A percentile compares a stretch with the other conserved stretches of the same genome.
phyloP scores from a whole-genome alignment of 2,329 filamentous ascomycete genomes.

The Fusarium fujikuroi region DNA sequence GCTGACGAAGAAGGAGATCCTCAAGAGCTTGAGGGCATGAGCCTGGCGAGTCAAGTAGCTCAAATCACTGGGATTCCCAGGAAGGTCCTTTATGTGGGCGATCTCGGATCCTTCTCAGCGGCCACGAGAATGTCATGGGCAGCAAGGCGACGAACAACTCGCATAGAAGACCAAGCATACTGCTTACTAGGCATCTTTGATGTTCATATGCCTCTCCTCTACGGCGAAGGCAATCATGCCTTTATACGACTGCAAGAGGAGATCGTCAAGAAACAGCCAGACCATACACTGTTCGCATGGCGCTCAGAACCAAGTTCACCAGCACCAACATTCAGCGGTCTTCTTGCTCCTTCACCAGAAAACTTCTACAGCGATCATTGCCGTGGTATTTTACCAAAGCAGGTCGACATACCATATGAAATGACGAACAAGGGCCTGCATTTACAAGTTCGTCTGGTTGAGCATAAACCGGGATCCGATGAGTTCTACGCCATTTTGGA shows the following conservation, averaged over 20 bases:
- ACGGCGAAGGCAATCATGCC: constrained; percentile 43
- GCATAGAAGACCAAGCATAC: constrained; percentile 45
- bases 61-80: constrained; percentile 40
- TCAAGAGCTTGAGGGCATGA: not conserved
- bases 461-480: not conserved
- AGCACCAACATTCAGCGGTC: constrained; percentile 1
- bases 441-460: not conserved
- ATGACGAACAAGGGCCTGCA: constrained; percentile 22
- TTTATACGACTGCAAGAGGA: constrained; percentile 43
- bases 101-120: constrained; percentile 22
- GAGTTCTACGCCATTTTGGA: constrained; percentile 13
- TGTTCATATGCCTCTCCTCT: constrained; percentile 46
- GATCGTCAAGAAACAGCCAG: constrained; percentile 20
- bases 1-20: not conserved
- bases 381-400: not conserved
- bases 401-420: constrained; percentile 11
- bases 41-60: constrained; percentile 9
- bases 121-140: constrained; percentile 45
- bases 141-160: constrained; percentile 37
- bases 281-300: constrained; percentile 15
- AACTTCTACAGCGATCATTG: not conserved
- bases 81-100: constrained; percentile 11
- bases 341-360: constrained; percentile 2
- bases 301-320: not conserved
- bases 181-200: constrained; percentile 46